phyloP scores from a whole-genome alignment of 176 grass and related monocot genomes.

The Lolium perenne region DNA sequence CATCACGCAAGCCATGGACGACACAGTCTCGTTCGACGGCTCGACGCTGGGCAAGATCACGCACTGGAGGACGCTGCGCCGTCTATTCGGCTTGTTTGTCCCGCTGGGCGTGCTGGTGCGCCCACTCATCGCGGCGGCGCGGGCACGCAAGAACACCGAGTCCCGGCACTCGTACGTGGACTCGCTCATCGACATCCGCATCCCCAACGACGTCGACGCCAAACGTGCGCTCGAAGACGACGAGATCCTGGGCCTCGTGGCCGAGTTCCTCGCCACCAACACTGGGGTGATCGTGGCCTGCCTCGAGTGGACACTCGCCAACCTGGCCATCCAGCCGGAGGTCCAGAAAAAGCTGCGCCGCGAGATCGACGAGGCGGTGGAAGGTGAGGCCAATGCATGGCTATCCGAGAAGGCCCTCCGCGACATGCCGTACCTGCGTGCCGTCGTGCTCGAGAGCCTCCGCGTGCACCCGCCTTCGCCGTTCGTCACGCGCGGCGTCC shows the following conservation, averaged over 20 bases:
- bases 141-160: neutral
- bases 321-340: no score
- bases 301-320: no score
- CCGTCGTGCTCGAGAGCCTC: neutral
- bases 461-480: neutral
- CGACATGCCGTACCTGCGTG: neutral
- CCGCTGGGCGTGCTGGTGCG: neutral
- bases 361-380: no score
- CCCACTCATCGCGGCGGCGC: neutral
- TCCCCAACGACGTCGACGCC: no score
- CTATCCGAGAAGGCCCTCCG: neutral
- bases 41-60: neutral
- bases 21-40: neutral
- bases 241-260: neutral
- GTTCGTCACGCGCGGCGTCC: neutral
- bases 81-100: neutral
- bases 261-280: neutral
- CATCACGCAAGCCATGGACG: neutral
- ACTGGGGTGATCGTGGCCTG: neutral
- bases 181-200: no score
- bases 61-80: neutral
- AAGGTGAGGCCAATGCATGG: no score
- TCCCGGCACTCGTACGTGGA: neutral
- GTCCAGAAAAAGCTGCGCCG: no score
- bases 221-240: neutral